phyloP scores from a whole-genome alignment of 306 rosid genomes.

The Cicer judaicum region DNA sequence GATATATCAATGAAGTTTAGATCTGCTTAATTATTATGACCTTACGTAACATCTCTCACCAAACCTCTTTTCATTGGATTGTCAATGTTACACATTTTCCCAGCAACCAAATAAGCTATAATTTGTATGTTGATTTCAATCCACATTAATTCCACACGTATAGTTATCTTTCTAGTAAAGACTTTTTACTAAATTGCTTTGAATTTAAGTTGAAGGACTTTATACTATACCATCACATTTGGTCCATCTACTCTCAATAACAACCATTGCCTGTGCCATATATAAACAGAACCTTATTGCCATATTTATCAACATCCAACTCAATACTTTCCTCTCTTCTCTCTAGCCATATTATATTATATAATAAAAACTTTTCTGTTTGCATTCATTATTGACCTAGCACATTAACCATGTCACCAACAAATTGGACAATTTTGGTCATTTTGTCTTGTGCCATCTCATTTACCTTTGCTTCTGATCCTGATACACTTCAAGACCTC shows the following conservation, averaged over 20 bases:
- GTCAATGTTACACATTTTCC: conserved; percentile 22
- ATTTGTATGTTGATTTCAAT: conserved; percentile 8
- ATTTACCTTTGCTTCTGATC: conserved; percentile 51
- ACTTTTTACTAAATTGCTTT: conserved; percentile 48
- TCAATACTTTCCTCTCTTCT: conserved; percentile 32
- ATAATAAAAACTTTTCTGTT: conserved; percentile 1
- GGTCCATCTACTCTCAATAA: conserved; percentile 20
- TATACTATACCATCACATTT: conserved; percentile 42
- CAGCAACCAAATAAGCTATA: conserved; percentile 39
- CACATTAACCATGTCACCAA: conserved; percentile 41
- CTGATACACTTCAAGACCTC: conserved; percentile 62
- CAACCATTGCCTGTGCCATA: conserved; percentile 37
- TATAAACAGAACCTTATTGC: conserved; percentile 35
- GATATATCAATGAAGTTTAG: conserved; percentile 2
- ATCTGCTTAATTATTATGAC: conserved; percentile 22
- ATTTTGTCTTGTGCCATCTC: conserved; percentile 44
- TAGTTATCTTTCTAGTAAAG: conserved; percentile 14
- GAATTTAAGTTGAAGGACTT: conserved; percentile 50
- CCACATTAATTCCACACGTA: conserved; percentile 13
- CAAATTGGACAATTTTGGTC: conserved; percentile 36
- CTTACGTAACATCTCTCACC: conserved; percentile 42
- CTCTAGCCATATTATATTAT: not conserved
- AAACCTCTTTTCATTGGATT: conserved; percentile 34
- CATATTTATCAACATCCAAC: conserved; percentile 32
- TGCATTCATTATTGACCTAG: conserved; percentile 12